These are phyloP conservation scores for Aspergillus latus DNA, from an alignment of 2,329 filamentous ascomycete species.

Conservation along the genomic window DNA sequence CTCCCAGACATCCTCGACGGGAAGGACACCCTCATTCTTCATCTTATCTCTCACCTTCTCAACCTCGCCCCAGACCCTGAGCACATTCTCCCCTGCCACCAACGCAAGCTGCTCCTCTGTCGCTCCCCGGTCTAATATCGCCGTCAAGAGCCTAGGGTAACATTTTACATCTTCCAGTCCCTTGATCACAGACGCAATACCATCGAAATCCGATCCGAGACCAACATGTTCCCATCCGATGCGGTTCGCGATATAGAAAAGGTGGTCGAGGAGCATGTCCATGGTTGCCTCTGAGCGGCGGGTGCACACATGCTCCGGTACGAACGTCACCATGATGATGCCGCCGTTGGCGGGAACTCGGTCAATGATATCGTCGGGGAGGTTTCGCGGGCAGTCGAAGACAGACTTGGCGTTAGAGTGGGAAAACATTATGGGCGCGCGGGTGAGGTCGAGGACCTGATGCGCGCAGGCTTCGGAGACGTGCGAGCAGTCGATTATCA, in stretches of 20 bases:
- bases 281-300: slow-evolving; percentile 1
- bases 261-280: slow-evolving; percentile 3
- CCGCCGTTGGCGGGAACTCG: neutral
- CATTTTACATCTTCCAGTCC: slow-evolving; percentile 3
- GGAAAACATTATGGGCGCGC: slow-evolving; percentile 1
- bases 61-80: slow-evolving; percentile 2
- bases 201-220: slow-evolving; percentile 30
- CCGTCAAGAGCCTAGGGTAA: neutral
- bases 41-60: slow-evolving; percentile 1
- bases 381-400: neutral
- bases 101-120: slow-evolving; percentile 1
- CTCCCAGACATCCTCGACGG: slow-evolving; percentile 3
- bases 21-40: neutral
- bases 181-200: slow-evolving; percentile 12
- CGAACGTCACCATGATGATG: slow-evolving; percentile 8
- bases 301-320: neutral
- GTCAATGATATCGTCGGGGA: slow-evolving; percentile 1
- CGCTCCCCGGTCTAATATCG: slow-evolving; percentile 3
- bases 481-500: slow-evolving; percentile 14
- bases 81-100: slow-evolving; percentile 7
- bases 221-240: slow-evolving; percentile 41
- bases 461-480: neutral
- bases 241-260: slow-evolving; percentile 11
- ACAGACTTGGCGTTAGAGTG: neutral
- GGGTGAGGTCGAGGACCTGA: neutral